Percentiles rank a stretch among this genome's conserved stretches.
These are phyloP conservation scores for Chalaropsis ovoidea DNA, from an alignment of 2,329 filamentous ascomycete species.

Conservation along the genomic window DNA sequence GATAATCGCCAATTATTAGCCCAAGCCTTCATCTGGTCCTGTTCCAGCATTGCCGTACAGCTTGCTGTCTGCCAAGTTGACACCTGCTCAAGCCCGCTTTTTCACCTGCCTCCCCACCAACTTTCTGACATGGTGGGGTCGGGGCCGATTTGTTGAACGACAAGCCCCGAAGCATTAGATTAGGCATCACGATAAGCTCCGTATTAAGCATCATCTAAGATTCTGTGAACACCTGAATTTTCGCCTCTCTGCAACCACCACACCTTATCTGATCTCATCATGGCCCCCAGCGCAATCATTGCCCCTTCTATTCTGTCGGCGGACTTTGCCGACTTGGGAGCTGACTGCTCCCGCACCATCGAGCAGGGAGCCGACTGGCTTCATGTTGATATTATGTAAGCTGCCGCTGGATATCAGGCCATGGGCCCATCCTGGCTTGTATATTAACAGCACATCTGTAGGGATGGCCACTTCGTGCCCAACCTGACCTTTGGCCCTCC, in stretches of 20 bases:
- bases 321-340: constrained; percentile 82
- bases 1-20: too few species aligned
- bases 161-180: background rate
- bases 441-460: constrained; percentile 31
- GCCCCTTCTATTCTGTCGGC: constrained; percentile 96
- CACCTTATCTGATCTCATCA: constrained; percentile 35
- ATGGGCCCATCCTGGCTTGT: background rate
- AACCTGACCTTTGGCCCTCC: constrained; percentile 96
- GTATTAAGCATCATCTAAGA: background rate
- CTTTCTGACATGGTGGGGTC: background rate
- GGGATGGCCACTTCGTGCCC: constrained; percentile 98
- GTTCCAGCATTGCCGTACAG: background rate
- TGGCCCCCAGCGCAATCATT: constrained; percentile 88
- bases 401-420: background rate
- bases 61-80: background rate
- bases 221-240: background rate
- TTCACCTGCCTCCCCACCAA: constrained; percentile 3
- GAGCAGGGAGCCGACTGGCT: constrained; percentile 81
- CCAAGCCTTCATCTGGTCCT: background rate
- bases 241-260: background rate
- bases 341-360: constrained; percentile 79
- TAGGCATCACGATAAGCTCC: background rate
- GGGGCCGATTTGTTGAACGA: background rate
- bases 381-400: constrained; percentile 81
- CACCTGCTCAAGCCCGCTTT: background rate